These are phyloP conservation scores for Paecilomyces sp. DNA, from an alignment of 2,329 filamentous ascomycete genomes.

Conservation along the genomic window DNA sequence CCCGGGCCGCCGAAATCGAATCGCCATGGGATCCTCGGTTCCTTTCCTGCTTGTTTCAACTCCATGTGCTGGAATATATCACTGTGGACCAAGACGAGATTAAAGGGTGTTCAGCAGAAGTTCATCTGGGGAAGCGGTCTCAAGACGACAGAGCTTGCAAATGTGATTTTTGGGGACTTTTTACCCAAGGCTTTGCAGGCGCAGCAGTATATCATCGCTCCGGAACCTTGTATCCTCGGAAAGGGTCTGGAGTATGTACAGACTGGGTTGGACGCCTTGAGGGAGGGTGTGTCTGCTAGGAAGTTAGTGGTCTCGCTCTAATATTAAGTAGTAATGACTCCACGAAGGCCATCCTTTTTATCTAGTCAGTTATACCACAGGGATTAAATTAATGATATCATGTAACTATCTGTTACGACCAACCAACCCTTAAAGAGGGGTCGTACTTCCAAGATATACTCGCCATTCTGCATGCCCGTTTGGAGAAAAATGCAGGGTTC, in stretches of 20 bases:
- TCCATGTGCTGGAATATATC: background rate
- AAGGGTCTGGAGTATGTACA: constrained; percentile 1
- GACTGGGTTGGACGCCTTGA: background rate
- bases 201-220: constrained; percentile 21
- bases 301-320: background rate
- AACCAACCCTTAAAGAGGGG: too few species aligned
- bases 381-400: too few species aligned
- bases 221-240: constrained; percentile 26
- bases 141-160: constrained; percentile 14
- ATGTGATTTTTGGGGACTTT: constrained; percentile 24
- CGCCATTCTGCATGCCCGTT: too few species aligned
- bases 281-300: background rate
- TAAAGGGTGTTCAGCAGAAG: constrained; percentile 2
- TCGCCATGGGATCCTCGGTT: background rate
- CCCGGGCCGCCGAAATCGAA: background rate
- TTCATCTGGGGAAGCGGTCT: constrained; percentile 2
- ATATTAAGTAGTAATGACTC: background rate
- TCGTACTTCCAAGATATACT: too few species aligned
- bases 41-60: background rate
- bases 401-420: too few species aligned
- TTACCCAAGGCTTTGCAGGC: constrained; percentile 21
- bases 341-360: background rate
- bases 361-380: too few species aligned
- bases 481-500: too few species aligned
- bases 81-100: background rate